Percentiles rank a stretch among this genome's conserved stretches.
Conservation (phyloP, 129 eudicot species). For the Chrysanthemum seticuspe region DNA sequence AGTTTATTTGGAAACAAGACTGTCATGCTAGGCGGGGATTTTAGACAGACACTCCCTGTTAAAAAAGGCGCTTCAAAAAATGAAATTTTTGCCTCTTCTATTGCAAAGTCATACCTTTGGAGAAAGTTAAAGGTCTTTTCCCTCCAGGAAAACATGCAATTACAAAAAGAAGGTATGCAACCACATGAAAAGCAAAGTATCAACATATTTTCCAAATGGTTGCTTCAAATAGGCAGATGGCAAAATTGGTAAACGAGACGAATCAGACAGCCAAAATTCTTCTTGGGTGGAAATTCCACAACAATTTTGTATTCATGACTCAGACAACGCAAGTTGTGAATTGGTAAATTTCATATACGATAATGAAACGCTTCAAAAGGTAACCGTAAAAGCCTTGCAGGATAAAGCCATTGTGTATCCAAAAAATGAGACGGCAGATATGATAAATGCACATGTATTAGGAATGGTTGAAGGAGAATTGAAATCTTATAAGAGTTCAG, state of each 20-base stretch:
- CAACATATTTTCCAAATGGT: not conserved
- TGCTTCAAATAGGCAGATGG: not conserved
- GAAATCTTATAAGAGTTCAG: not conserved
- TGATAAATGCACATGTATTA: not conserved
- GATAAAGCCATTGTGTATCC: not conserved
- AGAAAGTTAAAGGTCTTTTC: too few relatives aligned
- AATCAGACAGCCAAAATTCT: not conserved
- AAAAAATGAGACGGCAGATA: not conserved
- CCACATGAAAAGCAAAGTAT: not conserved
- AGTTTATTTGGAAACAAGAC: too few relatives aligned
- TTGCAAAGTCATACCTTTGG: too few relatives aligned
- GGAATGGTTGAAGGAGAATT: not conserved
- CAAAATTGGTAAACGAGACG: not conserved
- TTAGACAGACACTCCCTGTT: too few relatives aligned
- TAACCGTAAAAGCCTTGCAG: not conserved
- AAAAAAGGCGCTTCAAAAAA: too few relatives aligned
- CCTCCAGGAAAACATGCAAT: too few relatives aligned
- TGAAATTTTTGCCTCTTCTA: too few relatives aligned
- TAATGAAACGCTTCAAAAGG: not conserved
- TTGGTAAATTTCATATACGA: not conserved
- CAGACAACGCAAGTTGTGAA: not conserved
- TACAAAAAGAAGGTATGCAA: not conserved
- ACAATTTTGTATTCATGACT: not conserved
- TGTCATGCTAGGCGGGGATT: too few relatives aligned
- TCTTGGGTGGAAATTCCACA: not conserved